Evolutionary conservation across 2,329 filamentous ascomycete genomes (phyloP).

Genomic region (Botrytis paeoniae): DNA sequence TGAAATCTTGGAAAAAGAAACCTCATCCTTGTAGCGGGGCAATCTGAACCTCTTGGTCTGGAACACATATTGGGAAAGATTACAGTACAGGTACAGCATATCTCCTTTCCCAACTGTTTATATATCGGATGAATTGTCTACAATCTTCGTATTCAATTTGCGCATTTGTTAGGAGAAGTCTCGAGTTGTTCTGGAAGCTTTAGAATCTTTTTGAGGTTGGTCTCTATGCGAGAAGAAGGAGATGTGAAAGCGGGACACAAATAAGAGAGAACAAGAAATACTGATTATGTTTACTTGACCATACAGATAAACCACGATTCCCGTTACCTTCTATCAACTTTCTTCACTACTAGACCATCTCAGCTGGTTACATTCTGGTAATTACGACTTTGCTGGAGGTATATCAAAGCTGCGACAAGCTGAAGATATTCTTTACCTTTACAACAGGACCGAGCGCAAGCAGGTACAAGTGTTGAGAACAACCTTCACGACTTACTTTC

Average conservation of each 20-base stretch:
- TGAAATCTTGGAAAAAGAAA: neutral
- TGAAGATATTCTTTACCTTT: constrained; percentile 20
- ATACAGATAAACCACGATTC: neutral
- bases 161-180: neutral
- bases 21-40: constrained; percentile 18
- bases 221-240: neutral
- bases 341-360: neutral
- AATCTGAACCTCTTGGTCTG: constrained; percentile 13
- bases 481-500: neutral
- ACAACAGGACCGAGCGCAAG: constrained; percentile 34
- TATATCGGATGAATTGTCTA: neutral
- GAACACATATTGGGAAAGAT: constrained; percentile 12
- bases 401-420: constrained; percentile 32
- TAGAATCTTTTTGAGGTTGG: neutral
- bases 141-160: neutral
- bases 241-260: neutral
- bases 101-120: neutral
- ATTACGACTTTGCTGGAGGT: neutral
- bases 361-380: neutral
- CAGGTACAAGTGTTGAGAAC: neutral
- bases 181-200: constrained; percentile 23
- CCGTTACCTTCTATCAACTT: neutral
- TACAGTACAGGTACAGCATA: constrained; percentile 13
- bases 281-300: neutral
- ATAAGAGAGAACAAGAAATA: neutral